Base-by-base conservation (phyloP, 2,329 filamentous ascomycete species). In the Colletotrichum sansevieriae region DNA sequence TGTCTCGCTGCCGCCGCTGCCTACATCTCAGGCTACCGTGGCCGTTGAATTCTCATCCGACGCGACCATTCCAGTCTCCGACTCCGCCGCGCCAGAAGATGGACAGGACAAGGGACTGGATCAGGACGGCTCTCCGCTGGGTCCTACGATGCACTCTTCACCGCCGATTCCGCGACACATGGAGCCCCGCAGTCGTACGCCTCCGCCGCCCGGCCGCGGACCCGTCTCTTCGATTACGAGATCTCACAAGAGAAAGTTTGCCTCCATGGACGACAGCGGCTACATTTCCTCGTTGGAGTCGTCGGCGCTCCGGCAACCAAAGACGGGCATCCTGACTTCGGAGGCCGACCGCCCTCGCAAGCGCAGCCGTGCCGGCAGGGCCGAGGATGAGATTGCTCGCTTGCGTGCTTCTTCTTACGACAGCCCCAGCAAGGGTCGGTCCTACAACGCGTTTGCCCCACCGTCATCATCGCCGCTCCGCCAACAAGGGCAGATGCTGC, bases 261-360 rank as follows among this genome's bases (percentile, higher is more conserved):
- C 88, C 35, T 91, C 92, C 12, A 91, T 97, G 83, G 93, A 88
- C 75, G 96, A 99, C 79, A 98, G 95, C 77, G 96, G 96, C 46
- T 99, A 98, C 80, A 97, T 97, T 77, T 98, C 96, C 1, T 98
- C 95, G 0, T 86, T 98, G 18, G 95, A 98, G 74, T 98, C 96
- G 3, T 98, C 96, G 0, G 94, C 87, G 13, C 87, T 93, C 77
- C 89, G 95, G 68, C 90, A 92, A 55, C 87, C 88, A 72, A 84
- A 88, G 69, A 83, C 83, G 15, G 84, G 88, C 65, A 84, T 93
- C 18, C 85, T 94, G 49, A 93, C 91, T 4, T 95, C 93, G 0
- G 94, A 97, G 75, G 87, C 90, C 60, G 92, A 94, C 73, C 90
- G 91, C n/a, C 91, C 91, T 57, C 88, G 89, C 63, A 97, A 95